These are phyloP conservation scores for Isatis lusitanica DNA, from an alignment of 441 rosid species.

Conservation along the genomic window DNA sequence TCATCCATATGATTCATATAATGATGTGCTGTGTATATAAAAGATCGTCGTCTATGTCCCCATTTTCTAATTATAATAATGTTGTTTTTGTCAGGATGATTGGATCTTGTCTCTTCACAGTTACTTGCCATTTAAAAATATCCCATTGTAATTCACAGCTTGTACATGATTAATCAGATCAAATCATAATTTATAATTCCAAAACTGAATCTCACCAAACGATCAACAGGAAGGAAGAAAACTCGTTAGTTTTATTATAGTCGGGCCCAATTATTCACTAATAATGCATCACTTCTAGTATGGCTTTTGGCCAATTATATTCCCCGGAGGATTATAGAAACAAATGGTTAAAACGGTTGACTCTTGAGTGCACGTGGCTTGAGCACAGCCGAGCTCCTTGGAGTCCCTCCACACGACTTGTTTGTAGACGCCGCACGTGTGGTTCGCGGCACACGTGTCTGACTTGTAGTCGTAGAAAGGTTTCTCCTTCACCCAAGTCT, in stretches of 20 bases:
- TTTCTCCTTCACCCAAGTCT: constrained; percentile 71
- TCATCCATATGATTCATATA: neutral
- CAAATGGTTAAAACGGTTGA: constrained; percentile 64
- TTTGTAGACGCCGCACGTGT: constrained; percentile 66
- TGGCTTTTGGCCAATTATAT: constrained; percentile 67
- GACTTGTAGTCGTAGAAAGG: constrained; percentile 49
- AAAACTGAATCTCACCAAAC: constrained; percentile 1
- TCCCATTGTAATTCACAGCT: neutral
- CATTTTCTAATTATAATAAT: constrained; percentile 13
- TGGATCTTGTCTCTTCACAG: constrained; percentile 34
- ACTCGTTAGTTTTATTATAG: neutral
- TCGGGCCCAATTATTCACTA: neutral
- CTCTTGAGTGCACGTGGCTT: constrained; percentile 55
- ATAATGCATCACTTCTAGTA: constrained; percentile 41
- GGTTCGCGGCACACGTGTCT: constrained; percentile 56
- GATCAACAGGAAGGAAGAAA: neutral
- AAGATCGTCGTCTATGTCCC: constrained; percentile 13
- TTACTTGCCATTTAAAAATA: neutral
- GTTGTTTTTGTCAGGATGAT: constrained; percentile 8
- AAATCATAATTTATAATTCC: neutral
- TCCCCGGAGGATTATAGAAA: constrained; percentile 85
- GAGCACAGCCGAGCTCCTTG: constrained; percentile 68
- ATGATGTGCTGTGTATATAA: neutral
- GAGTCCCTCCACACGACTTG: constrained; percentile 84
- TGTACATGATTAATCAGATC: neutral